phyloP scores from a whole-genome alignment of 441 rosid species.

The Metrosideros polymorpha region DNA sequence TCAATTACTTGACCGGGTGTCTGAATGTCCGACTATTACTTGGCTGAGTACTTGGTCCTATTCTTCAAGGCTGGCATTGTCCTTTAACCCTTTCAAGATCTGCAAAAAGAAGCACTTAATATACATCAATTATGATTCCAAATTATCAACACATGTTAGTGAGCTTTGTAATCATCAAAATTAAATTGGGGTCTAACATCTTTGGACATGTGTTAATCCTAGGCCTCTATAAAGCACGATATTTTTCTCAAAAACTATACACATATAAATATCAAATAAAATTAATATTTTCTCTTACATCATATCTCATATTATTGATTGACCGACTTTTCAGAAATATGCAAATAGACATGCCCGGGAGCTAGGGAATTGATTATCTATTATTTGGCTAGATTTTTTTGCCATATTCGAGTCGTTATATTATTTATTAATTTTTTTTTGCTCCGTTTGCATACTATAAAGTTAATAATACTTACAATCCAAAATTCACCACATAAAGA shows the following conservation, averaged over 20 bases:
- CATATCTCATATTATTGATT: accelerated
- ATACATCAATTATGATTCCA: background rate
- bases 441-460: background rate
- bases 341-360: background rate
- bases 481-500: background rate
- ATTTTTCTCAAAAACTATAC: background rate
- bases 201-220: background rate
- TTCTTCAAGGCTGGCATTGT: background rate
- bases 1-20: background rate
- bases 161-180: background rate
- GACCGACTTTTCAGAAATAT: background rate
- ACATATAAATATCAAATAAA: background rate
- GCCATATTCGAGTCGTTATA: background rate
- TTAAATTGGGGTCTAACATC: background rate
- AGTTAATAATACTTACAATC: background rate
- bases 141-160: background rate
- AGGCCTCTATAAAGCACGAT: background rate
- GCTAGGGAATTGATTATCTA: background rate
- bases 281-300: background rate
- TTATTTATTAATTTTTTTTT: background rate
- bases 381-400: background rate
- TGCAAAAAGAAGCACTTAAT: background rate
- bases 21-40: too few relatives aligned
- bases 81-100: background rate
- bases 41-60: too few relatives aligned